Conservation (phyloP, 2,329 filamentous ascomycete species). For the Neodidymelliopsis sp. region DNA sequence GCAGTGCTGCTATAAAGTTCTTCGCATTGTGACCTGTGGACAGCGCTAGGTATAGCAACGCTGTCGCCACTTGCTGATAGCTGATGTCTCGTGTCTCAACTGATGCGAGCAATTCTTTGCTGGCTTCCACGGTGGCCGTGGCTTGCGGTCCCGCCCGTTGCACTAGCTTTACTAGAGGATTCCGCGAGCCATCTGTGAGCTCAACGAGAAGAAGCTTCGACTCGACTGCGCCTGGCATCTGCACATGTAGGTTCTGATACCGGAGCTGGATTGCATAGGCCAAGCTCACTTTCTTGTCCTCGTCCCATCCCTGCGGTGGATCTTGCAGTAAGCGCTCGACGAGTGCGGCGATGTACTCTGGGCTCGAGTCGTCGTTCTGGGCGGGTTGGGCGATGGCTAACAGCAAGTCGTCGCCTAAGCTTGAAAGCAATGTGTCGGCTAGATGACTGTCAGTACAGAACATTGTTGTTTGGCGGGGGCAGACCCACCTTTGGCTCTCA, state of each 20-base stretch:
- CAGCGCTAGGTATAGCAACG: conserved; percentile 74
- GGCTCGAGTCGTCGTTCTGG: conserved; percentile 70
- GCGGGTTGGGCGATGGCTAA: conserved; percentile 72
- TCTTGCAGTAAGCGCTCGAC: conserved; percentile 88
- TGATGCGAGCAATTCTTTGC: conserved; percentile 65
- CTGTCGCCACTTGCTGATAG: conserved; percentile 83
- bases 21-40: conserved; percentile 71
- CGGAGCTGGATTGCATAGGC: conserved; percentile 66
- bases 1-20: conserved; percentile 67
- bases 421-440: conserved; percentile 91
- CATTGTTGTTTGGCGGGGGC: background rate
- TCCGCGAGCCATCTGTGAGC: conserved; percentile 66
- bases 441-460: conserved; percentile 28
- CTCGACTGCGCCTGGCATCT: conserved; percentile 74
- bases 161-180: conserved; percentile 69
- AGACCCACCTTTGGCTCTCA: conserved; percentile 83
- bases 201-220: conserved; percentile 74
- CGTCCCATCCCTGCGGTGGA: conserved; percentile 84
- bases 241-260: conserved; percentile 69
- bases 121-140: conserved; percentile 76
- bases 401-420: conserved; percentile 79
- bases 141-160: conserved; percentile 77
- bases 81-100: conserved; percentile 70
- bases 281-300: conserved; percentile 74
- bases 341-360: conserved; percentile 77